phyloP scores from a whole-genome alignment of 169 alveolate genomes.

The Besnoitia besnoiti region DNA sequence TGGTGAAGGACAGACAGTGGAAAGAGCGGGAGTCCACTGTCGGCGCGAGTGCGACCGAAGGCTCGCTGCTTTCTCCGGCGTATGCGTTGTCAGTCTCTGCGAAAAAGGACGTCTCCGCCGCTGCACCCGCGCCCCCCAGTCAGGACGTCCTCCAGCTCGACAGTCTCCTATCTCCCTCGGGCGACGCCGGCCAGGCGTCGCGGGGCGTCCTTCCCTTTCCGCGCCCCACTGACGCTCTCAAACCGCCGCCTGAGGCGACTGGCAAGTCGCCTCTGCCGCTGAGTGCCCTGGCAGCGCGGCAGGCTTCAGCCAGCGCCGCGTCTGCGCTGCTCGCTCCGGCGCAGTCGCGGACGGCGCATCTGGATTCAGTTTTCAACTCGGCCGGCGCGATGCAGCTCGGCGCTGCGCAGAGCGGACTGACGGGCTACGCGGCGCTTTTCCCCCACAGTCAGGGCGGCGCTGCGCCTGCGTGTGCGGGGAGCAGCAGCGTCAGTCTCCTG shows the following conservation, averaged over 20 bases:
- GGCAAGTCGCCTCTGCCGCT: too few relatives aligned
- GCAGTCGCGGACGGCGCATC: constrained; percentile 25
- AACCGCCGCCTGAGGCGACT: too few relatives aligned
- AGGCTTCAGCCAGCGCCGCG: background rate
- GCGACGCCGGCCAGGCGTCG: too few relatives aligned
- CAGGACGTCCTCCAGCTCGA: too few relatives aligned
- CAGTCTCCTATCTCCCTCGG: too few relatives aligned
- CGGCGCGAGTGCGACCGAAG: background rate
- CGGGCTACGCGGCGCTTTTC: constrained; percentile 24
- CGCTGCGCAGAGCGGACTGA: background rate
- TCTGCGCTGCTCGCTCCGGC: background rate
- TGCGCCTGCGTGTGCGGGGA: background rate
- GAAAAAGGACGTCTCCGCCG: too few relatives aligned
- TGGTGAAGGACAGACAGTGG: constrained; percentile 9
- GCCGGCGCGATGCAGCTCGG: too few relatives aligned
- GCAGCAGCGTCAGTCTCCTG: background rate
- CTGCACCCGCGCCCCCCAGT: too few relatives aligned
- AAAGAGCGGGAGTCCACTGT: background rate
- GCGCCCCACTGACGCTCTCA: background rate
- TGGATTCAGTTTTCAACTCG: background rate
- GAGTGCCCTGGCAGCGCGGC: background rate
- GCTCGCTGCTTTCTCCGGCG: background rate
- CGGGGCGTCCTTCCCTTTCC: background rate
- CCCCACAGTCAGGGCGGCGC: background rate
- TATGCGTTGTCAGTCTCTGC: too few relatives aligned